Evolutionary conservation across 2,329 filamentous ascomycete species (phyloP), one percentile per base, ranked within the genome.

Genomic region (Chaetomium strumarium): DNA sequence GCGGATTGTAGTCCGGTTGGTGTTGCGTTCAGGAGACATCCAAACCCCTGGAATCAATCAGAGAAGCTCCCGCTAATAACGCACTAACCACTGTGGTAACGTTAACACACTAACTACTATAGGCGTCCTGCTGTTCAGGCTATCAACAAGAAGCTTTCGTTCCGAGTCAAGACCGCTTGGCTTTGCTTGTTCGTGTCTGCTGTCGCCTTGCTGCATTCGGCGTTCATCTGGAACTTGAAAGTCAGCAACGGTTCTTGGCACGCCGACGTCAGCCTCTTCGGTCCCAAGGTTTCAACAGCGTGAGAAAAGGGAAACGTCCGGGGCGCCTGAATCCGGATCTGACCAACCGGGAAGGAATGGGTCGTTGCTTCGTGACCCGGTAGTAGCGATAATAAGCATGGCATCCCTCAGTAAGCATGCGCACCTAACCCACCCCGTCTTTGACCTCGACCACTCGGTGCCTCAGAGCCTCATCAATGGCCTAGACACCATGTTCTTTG

Each of bases 391-490:
- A 49, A 37, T 34, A 49, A 58, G 45, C 51, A 64, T 64, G 62
- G 53, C 61, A 45, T 61, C 62, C 51, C 62, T 64, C 58, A 64
- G 62, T 64, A 64, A 64, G 62, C 60, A 40, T 52, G 39, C 42
- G 42, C 53, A 45, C 46, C 53, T 17, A 16, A 39, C 46, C 45
- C 38, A 20, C 45, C 37, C 51, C 36, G 38, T 52, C 40, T 39
- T 53, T 49, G 2, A 24, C 19, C 46, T 47, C 17, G 6, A 38
- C 24, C 37, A 46, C 36, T 37, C 41, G 31, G 24, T 34, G 41
- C 38, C 45, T 51, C 24, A 24, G 7, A 24, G 24, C 24, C 7
- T 24, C 24, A 24, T 24, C 24, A 24, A 4, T 7, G 24, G 24
- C 24, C 24, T 24, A 24, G 24, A 24, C 24, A 24, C 24, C 24